Conservation (phyloP, 2,329 filamentous ascomycete genomes). For the Diaporthe vaccinii region DNA sequence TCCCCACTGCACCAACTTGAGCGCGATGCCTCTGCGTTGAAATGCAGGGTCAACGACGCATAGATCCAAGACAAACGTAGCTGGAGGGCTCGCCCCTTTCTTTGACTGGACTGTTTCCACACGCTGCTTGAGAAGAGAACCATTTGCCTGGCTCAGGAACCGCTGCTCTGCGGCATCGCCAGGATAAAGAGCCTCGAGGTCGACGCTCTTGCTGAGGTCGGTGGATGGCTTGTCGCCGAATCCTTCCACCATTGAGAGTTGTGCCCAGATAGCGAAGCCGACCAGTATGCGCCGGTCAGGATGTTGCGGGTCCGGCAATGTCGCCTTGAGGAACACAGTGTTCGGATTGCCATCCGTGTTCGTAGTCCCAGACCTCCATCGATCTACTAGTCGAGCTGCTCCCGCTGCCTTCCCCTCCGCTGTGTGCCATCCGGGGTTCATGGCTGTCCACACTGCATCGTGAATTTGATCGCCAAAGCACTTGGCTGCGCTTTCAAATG, state of each 20-base stretch:
- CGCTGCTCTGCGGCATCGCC: slow-evolving; percentile 59
- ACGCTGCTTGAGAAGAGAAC: slow-evolving; percentile 59
- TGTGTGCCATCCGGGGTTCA: slow-evolving; percentile 69
- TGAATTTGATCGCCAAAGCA: slow-evolving; percentile 64
- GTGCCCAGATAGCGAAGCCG: slow-evolving; percentile 69
- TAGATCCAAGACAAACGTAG: slow-evolving; percentile 64
- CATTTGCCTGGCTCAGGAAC: slow-evolving; percentile 59
- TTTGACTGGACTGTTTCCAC: slow-evolving; percentile 58
- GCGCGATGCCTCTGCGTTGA: slow-evolving; percentile 64
- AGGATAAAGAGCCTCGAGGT: slow-evolving; percentile 56
- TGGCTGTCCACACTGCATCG: slow-evolving; percentile 64
- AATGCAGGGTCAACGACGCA: slow-evolving; percentile 67
- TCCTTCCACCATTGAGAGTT: slow-evolving; percentile 63
- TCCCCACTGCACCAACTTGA: slow-evolving; percentile 61
- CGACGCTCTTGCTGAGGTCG: slow-evolving; percentile 48
- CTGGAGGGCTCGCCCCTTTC: slow-evolving; percentile 53
- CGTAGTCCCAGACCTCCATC: slow-evolving; percentile 56
- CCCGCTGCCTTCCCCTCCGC: slow-evolving; percentile 56
- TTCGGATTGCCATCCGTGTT: slow-evolving; percentile 62
- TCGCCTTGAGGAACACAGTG: slow-evolving; percentile 68
- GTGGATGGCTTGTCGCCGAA: slow-evolving; percentile 57
- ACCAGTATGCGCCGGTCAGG: slow-evolving; percentile 53
- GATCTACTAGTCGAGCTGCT: slow-evolving; percentile 54
- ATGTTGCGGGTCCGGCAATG: slow-evolving; percentile 53
- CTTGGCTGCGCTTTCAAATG: slow-evolving; percentile 45